Base-by-base conservation (phyloP, 1,284 basidiomycete genomes). In the Mycena sp. region DNA sequence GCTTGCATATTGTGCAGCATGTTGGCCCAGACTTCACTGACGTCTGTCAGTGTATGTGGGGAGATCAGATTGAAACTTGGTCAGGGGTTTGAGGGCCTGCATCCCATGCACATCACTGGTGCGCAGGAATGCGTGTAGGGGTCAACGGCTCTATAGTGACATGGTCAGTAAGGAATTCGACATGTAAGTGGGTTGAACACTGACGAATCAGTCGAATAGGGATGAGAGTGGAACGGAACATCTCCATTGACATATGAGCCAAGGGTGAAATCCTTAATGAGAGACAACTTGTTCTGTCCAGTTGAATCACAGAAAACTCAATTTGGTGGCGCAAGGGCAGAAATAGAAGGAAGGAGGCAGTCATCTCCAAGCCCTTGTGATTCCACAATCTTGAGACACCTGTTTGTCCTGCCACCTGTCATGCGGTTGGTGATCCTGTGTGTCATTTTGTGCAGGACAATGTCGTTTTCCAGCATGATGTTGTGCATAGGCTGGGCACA, bases 281-380 rank as follows among this genome's bases (percentile, higher is more conserved):
- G 23, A 16, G 55, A 10, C 3, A 9, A 30, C 37, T 40, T 57
- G 56, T 21, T 58, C 56, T 35, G 37, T 50, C 56, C 56, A 58
- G 10, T 46, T 58, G 48, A 21, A 25, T 10, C 2, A 35, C n/a
- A 16, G 19, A 6, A 35, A 19, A 17, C 7, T 19, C 40, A 43
- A 23, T 23, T 9, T 28, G 16, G 7, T 44, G 28, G 28, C 9
- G 28, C 28, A 26, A 23, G 2, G 7, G 78, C 73, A n/a, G n/a
- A 56, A 73, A 82, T 25, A 6, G 19, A 30, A 43, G 41, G 19
- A 40, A 28, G 37, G 16, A 23, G 40, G 6, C n/a, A 40, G 10
- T 81, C 85, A 74, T 87, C 85, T 28, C 84, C 84, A 68, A 87
- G 74, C 6, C 84, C 84, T 26, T 78, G 78, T 29, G 84, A 74